phyloP scores from a whole-genome alignment of 345 rosid genomes.

The Combretum micranthum region DNA sequence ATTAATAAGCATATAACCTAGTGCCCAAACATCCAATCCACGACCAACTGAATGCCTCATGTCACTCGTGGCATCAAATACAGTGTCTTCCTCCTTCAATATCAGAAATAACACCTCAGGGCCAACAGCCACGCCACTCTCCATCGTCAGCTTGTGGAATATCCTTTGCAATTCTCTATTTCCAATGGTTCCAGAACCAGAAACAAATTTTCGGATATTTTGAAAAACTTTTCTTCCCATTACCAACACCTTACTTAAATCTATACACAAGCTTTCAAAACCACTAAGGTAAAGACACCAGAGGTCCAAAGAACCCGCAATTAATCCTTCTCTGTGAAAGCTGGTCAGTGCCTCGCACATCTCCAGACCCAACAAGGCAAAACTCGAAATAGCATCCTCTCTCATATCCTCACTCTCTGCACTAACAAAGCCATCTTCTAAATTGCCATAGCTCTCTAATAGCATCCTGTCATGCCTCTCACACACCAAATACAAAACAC shows the following conservation, averaged over 20 bases:
- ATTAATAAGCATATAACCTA: slow-evolving; percentile 52
- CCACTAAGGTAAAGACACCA: slow-evolving; percentile 51
- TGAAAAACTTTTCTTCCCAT: slow-evolving; percentile 30
- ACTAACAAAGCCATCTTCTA: slow-evolving; percentile 9
- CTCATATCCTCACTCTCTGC: slow-evolving; percentile 10
- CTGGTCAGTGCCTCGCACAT: slow-evolving; percentile 58
- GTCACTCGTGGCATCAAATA: slow-evolving; percentile 13
- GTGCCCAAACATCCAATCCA: slow-evolving; percentile 69
- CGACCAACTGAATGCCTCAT: slow-evolving; percentile 19
- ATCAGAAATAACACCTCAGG: slow-evolving; percentile 56
- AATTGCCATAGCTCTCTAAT: slow-evolving; percentile 10
- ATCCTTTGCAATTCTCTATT: slow-evolving; percentile 20
- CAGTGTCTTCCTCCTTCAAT: slow-evolving; percentile 27
- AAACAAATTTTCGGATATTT: slow-evolving; percentile 18
- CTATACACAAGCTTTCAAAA: slow-evolving; percentile 50
- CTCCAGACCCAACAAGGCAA: slow-evolving; percentile 56
- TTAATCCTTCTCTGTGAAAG: slow-evolving; percentile 49
- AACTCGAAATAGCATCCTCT: slow-evolving; percentile 33
- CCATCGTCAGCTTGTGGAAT: slow-evolving; percentile 21
- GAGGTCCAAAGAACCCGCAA: slow-evolving; percentile 47
- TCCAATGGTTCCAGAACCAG: slow-evolving; percentile 22
- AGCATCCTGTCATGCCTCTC: slow-evolving; percentile 28
- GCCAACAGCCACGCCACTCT: slow-evolving; percentile 41
- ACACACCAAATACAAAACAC: slow-evolving; percentile 51
- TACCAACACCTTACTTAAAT: slow-evolving; percentile 41